phyloP scores from a whole-genome alignment of 129 eudicot genomes.

The Lactuca sativa region DNA sequence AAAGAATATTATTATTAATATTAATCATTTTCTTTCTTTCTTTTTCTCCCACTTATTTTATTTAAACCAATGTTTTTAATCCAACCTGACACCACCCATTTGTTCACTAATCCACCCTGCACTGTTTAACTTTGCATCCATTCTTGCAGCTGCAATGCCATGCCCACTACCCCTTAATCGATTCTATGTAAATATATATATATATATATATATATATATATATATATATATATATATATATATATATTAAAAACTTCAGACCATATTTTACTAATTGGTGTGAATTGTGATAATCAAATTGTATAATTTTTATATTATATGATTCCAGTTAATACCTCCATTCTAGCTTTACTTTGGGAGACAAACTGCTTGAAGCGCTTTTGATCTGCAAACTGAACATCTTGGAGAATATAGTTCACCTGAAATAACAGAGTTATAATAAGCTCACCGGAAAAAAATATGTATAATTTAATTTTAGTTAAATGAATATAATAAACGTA shows the following conservation, averaged over 20 bases:
- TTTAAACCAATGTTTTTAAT: no score
- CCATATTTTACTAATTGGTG: neutral
- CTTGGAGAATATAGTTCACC: conserved; percentile 90
- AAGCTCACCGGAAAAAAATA: neutral
- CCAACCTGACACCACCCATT: no score
- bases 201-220: no score
- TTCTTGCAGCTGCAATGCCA: conserved; percentile 96
- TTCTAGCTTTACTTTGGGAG: no score
- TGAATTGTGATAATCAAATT: no score
- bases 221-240: no score
- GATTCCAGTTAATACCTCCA: no score
- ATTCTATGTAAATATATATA: conserved; percentile 49
- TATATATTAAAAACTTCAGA: conserved; percentile 9
- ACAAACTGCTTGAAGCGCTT: conserved; percentile 98
- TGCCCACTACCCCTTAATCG: conserved; percentile 99
- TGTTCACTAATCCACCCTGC: conserved; percentile 95
- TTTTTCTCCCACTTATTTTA: no score
- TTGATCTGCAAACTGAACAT: conserved; percentile 94
- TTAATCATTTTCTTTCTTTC: no score
- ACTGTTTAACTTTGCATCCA: conserved; percentile 93
- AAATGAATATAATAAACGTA: conserved; percentile 29
- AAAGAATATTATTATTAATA: no score
- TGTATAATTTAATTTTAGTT: neutral
- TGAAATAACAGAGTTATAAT: conserved; percentile 30
- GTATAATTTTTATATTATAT: no score